These are phyloP conservation scores for Stygiomarasmius scandens DNA, from an alignment of 1,284 basidiomycete species.

Conservation along the genomic window DNA sequence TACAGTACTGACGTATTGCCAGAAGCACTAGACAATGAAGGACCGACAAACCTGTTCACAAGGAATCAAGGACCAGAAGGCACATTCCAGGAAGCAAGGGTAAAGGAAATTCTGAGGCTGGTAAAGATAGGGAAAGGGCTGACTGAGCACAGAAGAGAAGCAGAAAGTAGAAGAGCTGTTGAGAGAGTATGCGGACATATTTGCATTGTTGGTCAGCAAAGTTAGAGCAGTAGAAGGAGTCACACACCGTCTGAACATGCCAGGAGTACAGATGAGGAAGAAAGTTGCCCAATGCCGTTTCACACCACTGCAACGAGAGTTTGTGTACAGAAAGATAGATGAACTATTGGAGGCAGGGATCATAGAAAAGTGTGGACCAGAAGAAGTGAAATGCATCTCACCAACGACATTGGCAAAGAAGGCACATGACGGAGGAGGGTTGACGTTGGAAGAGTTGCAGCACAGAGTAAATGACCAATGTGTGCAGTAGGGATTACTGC, in stretches of 20 bases:
- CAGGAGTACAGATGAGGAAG: background rate
- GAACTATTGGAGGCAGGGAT: slow-evolving; percentile 32
- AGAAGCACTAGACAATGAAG: background rate
- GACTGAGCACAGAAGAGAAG: slow-evolving; percentile 7
- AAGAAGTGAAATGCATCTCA: slow-evolving; percentile 29
- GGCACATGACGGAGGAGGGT: slow-evolving; percentile 29
- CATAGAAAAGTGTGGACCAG: slow-evolving; percentile 26
- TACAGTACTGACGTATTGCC: background rate
- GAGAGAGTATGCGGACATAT: slow-evolving; percentile 13
- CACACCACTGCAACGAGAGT: no score
- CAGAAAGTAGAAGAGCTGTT: slow-evolving; percentile 1
- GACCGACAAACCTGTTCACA: background rate
- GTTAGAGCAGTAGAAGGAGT: slow-evolving; percentile 10
- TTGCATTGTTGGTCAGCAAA: slow-evolving; percentile 16
- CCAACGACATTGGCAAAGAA: slow-evolving; percentile 33
- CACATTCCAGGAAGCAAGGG: background rate
- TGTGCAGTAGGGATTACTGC: slow-evolving; percentile 21
- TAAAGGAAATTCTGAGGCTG: slow-evolving; percentile 2
- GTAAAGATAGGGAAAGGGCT: slow-evolving; percentile 10
- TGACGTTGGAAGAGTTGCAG: slow-evolving; percentile 30
- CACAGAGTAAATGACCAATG: slow-evolving; percentile 32
- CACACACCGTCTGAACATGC: slow-evolving; percentile 13
- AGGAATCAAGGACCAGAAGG: background rate
- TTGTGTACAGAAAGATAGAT: slow-evolving; percentile 30
- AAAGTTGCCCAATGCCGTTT: background rate